phyloP scores from a whole-genome alignment of 164 flowering plant genomes.

The Nelumbo lutea region DNA sequence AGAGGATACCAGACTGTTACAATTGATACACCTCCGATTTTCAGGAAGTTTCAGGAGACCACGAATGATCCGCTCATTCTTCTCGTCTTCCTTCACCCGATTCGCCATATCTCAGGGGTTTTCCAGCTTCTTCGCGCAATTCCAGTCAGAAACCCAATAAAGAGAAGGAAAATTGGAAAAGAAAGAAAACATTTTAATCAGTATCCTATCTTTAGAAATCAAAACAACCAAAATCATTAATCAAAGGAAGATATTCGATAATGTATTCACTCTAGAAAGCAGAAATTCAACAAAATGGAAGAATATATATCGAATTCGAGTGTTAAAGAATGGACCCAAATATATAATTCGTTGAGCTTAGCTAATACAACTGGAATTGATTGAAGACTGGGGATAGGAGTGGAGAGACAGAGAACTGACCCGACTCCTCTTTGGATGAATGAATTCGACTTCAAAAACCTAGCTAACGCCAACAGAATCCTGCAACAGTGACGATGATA shows the following conservation, averaged over 20 bases:
- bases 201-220: not conserved
- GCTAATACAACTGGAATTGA: not conserved
- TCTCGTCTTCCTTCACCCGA: conserved; percentile 87
- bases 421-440: conserved; percentile 4
- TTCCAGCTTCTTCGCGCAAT: conserved; percentile 7
- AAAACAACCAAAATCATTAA: not conserved
- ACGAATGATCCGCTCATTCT: conserved; percentile 78
- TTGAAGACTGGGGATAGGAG: not conserved
- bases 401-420: conserved; percentile 11
- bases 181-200: not conserved
- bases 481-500: not conserved
- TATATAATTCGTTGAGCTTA: not conserved
- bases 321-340: conserved; percentile 1
- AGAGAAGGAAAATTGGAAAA: not conserved
- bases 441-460: conserved; percentile 3
- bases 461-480: conserved; percentile 12
- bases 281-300: not conserved
- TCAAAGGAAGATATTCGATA: not conserved
- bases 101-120: conserved; percentile 48
- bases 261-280: not conserved
- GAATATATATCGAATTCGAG: not conserved
- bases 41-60: conserved; percentile 71
- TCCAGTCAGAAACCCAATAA: not conserved
- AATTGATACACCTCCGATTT: conserved; percentile 82
- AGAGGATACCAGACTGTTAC: conserved; percentile 71